These are phyloP conservation scores for Tephrocybe sp. DNA, from an alignment of 768 basidiomycete genomes.

Conservation along the genomic window DNA sequence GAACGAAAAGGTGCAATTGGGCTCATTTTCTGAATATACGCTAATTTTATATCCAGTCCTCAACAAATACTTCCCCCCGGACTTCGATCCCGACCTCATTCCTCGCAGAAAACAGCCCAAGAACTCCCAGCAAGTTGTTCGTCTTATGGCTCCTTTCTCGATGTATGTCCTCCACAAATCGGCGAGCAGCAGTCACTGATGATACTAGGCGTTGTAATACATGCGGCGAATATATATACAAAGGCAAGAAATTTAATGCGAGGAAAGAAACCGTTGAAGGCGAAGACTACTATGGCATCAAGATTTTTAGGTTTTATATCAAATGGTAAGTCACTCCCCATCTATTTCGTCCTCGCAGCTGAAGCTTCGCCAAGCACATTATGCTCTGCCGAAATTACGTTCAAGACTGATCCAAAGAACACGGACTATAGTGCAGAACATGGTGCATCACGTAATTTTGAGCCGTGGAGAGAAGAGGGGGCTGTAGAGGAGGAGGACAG, in stretches of 20 bases:
- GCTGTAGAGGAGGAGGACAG: constrained; percentile 82
- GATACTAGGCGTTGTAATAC: constrained; percentile 82
- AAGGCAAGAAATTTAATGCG: constrained; percentile 99
- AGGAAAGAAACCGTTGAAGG: constrained; percentile 97
- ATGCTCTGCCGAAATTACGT: constrained; percentile 98
- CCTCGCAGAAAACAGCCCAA: constrained; percentile 86
- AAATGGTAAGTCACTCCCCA: constrained; percentile 64
- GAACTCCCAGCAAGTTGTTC: constrained; percentile 96
- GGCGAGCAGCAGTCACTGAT: constrained; percentile 9
- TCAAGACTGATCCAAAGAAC: constrained; percentile 99
- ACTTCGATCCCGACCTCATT: constrained; percentile 97
- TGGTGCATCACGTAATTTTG: constrained; percentile 96
- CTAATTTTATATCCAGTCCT: constrained; percentile 51
- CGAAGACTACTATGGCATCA: constrained; percentile 98
- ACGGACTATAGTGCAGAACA: constrained; percentile 94
- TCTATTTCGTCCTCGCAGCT: constrained; percentile 6
- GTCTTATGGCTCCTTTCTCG: constrained; percentile 99
- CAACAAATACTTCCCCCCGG: constrained; percentile 97
- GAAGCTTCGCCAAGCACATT: constrained; percentile 60
- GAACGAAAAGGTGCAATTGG: constrained; percentile 72
- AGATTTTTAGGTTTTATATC: constrained; percentile 92
- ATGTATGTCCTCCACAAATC: constrained; percentile 57
- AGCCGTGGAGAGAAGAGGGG: constrained; percentile 90
- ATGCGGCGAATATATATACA: constrained; percentile 98
- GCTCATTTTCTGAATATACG: not conserved